Percentiles rank a stretch among this genome's conserved stretches.
phyloP scores from a whole-genome alignment of 257 asterid genomes.

The Sherardia arvensis region DNA sequence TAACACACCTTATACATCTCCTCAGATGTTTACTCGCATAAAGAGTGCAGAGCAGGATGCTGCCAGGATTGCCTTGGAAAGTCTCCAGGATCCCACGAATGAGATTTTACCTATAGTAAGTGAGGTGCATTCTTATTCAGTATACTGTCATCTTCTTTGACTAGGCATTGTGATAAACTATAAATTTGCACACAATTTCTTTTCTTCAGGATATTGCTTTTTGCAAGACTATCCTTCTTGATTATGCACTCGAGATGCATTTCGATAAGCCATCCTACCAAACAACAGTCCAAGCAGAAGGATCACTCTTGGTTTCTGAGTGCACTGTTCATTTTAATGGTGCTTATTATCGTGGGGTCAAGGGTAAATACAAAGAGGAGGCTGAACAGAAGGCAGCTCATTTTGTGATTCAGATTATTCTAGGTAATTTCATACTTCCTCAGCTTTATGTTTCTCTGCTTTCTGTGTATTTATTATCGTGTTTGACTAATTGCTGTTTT shows the following conservation, averaged over 20 bases:
- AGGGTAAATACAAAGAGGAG: constrained; percentile 45
- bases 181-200: too few relatives aligned
- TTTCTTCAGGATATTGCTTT: constrained; percentile 29
- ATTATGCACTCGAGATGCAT: constrained; percentile 40
- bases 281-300: constrained; percentile 20
- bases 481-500: constrained; percentile 1
- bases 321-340: constrained; percentile 34
- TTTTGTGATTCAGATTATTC: constrained; percentile 36
- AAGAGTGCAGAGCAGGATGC: constrained; percentile 49
- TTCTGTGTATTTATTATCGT: neutral
- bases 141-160: too few relatives aligned
- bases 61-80: constrained; percentile 37
- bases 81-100: constrained; percentile 26
- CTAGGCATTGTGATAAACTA: too few relatives aligned
- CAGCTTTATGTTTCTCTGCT: neutral
- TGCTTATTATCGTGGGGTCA: constrained; percentile 30
- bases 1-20: constrained; percentile 26
- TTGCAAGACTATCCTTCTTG: constrained; percentile 47
- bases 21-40: constrained; percentile 18
- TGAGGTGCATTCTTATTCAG: constrained; percentile 19
- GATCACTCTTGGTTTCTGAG: constrained; percentile 25
- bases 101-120: constrained; percentile 20
- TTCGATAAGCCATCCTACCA: constrained; percentile 25
- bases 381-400: constrained; percentile 69
- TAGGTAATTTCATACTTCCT: constrained; percentile 26